Evolutionary conservation across 2,329 filamentous ascomycete species (phyloP).

Genomic region (Thelonectria blattea): DNA sequence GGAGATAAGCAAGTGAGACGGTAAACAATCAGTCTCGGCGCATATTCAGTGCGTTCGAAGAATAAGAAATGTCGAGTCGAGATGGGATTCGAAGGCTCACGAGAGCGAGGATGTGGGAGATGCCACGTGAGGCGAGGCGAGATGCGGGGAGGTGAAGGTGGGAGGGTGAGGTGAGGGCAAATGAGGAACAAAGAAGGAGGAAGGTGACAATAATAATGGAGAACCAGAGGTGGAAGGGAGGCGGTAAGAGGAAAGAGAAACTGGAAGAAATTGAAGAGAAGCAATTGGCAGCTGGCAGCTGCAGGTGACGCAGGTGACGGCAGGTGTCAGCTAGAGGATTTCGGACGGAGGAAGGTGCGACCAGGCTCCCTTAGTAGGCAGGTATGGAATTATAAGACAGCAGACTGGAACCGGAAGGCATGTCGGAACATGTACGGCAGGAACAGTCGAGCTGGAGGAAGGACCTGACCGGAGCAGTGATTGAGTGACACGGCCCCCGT

Average conservation of each 20-base stretch:
- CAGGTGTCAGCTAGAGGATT: conserved; percentile 16
- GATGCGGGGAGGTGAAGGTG: no score
- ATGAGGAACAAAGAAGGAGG: neutral
- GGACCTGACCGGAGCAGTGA: neutral
- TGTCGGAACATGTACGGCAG: conserved; percentile 4
- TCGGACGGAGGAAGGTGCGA: conserved; percentile 18
- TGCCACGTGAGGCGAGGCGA: neutral
- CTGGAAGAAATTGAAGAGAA: neutral
- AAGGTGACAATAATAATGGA: neutral
- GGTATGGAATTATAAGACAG: conserved; percentile 17
- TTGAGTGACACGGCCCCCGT: conserved; percentile 22
- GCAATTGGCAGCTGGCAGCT: conserved; percentile 2
- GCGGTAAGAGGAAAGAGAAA: conserved; percentile 5
- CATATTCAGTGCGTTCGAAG: conserved; percentile 15
- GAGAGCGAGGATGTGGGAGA: neutral
- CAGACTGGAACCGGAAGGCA: conserved; percentile 2
- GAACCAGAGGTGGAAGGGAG: conserved; percentile 1
- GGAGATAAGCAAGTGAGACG: conserved; percentile 19
- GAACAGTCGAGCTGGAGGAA: neutral
- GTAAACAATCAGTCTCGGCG: conserved; percentile 20
- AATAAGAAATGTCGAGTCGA: conserved; percentile 1
- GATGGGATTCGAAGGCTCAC: neutral
- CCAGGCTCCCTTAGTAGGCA: conserved; percentile 21
- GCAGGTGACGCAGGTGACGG: conserved; percentile 5
- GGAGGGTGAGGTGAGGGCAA: neutral